A percentile compares a stretch with the other conserved stretches of the same genome.
phyloP scores from a whole-genome alignment of 2,329 filamentous ascomycete species.

The Huntiella savannae region DNA sequence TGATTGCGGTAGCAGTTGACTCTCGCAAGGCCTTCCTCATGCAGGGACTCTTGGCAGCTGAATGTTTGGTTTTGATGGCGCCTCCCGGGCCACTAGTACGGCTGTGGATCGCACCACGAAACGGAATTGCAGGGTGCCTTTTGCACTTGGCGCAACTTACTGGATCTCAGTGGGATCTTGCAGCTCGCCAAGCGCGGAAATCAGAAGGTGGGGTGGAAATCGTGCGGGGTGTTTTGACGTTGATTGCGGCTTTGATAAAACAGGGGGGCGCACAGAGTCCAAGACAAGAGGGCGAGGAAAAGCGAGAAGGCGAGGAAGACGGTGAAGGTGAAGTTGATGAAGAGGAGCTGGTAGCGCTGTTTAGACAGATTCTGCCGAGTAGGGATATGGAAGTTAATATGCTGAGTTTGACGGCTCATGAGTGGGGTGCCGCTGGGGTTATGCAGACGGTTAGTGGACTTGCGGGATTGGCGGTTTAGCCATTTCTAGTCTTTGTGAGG shows the following conservation, averaged over 20 bases:
- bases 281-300: constrained; percentile 11
- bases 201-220: constrained; percentile 31
- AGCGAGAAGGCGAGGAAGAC: background rate
- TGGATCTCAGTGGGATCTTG: constrained; percentile 40
- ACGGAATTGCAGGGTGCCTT: constrained; percentile 67
- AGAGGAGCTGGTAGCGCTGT: constrained; percentile 24
- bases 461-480: constrained; percentile 33
- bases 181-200: constrained; percentile 19
- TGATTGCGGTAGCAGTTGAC: constrained; percentile 51
- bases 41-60: constrained; percentile 77
- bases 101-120: constrained; percentile 64
- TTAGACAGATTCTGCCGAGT: constrained; percentile 43
- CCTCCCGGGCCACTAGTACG: constrained; percentile 54
- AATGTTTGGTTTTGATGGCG: constrained; percentile 63
- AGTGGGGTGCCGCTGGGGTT: constrained; percentile 45
- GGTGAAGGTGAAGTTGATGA: constrained; percentile 19
- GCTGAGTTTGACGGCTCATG: constrained; percentile 42
- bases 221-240: constrained; percentile 46
- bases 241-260: constrained; percentile 33
- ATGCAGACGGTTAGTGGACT: constrained; percentile 53
- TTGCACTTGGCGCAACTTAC: constrained; percentile 57
- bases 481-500: background rate
- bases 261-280: constrained; percentile 43
- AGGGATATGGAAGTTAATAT: constrained; percentile 49
- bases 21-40: constrained; percentile 74